Percentiles rank a stretch among this genome's conserved stretches.
Conservation (phyloP, 129 eudicot species). For the Chrysanthemum makinoi region DNA sequence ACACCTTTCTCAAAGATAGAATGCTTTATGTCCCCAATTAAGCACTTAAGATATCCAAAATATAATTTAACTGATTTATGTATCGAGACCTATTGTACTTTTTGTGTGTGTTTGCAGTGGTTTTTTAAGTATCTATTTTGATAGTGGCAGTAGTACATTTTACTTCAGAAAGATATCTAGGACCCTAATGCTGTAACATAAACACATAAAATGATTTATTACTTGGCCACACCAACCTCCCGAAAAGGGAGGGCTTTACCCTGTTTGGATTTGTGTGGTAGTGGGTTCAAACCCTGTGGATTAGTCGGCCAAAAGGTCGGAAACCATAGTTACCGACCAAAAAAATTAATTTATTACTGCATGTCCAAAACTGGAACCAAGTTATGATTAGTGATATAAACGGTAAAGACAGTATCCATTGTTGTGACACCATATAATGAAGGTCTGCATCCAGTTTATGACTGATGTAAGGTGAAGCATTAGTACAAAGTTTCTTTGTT, state of each 20-base stretch:
- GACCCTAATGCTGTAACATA: too few species aligned
- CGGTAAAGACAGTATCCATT: neutral
- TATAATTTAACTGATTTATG: neutral
- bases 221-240: too few species aligned
- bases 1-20: neutral
- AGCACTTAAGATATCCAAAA: neutral
- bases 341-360: too few species aligned
- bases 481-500: conserved; percentile 1
- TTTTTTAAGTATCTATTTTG: neutral
- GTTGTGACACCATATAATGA: neutral
- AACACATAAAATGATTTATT: too few species aligned
- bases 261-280: too few species aligned
- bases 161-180: neutral
- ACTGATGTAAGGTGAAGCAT: neutral
- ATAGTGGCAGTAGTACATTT: conserved; percentile 8
- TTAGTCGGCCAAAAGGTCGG: too few species aligned
- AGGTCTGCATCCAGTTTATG: neutral
- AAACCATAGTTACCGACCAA: too few species aligned
- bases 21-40: neutral
- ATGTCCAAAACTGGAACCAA: too few species aligned
- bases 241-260: too few species aligned
- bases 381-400: too few species aligned
- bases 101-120: neutral
- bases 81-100: neutral
- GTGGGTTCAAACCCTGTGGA: too few species aligned